Percentiles rank a stretch among this genome's conserved stretches.
Evolutionary conservation across 345 rosid genomes (phyloP).

Genomic region (Populus alba): DNA sequence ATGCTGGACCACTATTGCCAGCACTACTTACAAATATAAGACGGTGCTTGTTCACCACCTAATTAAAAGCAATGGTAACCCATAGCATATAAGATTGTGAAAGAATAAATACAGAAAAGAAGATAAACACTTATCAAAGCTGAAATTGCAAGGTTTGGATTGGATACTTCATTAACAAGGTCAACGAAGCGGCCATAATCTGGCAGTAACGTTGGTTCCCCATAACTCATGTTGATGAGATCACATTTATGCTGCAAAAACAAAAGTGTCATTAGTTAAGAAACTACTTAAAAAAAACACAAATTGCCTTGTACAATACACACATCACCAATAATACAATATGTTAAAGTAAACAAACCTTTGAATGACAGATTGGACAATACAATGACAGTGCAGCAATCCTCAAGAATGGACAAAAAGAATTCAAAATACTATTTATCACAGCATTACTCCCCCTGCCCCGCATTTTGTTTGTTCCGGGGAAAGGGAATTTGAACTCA

Average conservation of each 20-base stretch:
- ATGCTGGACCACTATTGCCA: conserved; percentile 97
- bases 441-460: neutral
- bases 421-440: neutral
- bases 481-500: neutral
- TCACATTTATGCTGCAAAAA: conserved; percentile 88
- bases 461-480: neutral
- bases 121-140: neutral
- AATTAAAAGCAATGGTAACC: conserved; percentile 19
- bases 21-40: conserved; percentile 93
- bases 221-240: conserved; percentile 98
- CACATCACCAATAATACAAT: neutral
- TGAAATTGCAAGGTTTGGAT: conserved; percentile 20
- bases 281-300: neutral
- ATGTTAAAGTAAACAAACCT: neutral
- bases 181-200: conserved; percentile 98
- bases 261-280: neutral
- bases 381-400: neutral
- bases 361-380: neutral
- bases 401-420: neutral
- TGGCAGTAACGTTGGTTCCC: conserved; percentile 78
- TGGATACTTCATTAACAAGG: conserved; percentile 80
- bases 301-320: neutral
- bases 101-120: conserved; percentile 10
- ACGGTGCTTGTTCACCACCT: conserved; percentile 90
- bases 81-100: conserved; percentile 16